Evolutionary conservation across 495 filamentous ascomycete species (phyloP).

Genomic region (Aspergillus ellipticus): DNA sequence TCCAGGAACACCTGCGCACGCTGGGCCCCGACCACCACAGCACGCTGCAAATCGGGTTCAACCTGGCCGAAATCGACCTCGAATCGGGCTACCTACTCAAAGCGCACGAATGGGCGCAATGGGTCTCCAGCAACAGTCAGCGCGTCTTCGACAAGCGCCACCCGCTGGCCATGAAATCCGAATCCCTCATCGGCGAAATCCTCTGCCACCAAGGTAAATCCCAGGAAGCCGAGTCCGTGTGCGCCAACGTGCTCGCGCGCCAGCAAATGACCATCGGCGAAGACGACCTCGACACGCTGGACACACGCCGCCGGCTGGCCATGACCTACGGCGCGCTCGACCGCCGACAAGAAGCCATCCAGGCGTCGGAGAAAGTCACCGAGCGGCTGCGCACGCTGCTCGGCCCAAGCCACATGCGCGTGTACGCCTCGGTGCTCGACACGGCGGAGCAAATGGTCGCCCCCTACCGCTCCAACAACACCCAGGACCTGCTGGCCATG

Average conservation of each 20-base stretch:
- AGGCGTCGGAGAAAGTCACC: constrained; percentile 24
- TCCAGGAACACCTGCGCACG: constrained; percentile 32
- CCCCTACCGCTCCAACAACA: constrained; percentile 17
- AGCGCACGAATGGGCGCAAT: constrained; percentile 30
- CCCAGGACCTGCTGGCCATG: constrained; percentile 1
- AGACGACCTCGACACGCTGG: constrained; percentile 32
- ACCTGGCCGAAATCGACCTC: constrained; percentile 32
- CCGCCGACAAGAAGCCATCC: constrained; percentile 25
- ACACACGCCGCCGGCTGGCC: constrained; percentile 31
- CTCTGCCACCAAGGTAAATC: constrained; percentile 25
- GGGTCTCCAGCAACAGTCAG: constrained; percentile 31
- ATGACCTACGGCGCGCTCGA: constrained; percentile 22
- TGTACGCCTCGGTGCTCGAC: constrained; percentile 22
- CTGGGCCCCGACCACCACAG: constrained; percentile 35
- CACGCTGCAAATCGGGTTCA: constrained; percentile 29
- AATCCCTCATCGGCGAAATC: constrained; percentile 32
- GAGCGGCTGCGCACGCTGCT: constrained; percentile 23
- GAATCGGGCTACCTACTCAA: constrained; percentile 26
- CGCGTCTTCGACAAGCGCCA: constrained; percentile 32
- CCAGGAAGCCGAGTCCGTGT: constrained; percentile 33
- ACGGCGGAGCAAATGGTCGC: constrained; percentile 24
- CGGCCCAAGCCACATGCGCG: constrained; percentile 31
- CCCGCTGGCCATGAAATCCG: constrained; percentile 31
- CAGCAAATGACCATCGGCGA: constrained; percentile 40
- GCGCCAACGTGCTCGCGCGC: constrained; percentile 34